These are phyloP conservation scores for Chaetomium fimeti DNA, from an alignment of 495 filamentous ascomycete genomes.

Conservation along the genomic window DNA sequence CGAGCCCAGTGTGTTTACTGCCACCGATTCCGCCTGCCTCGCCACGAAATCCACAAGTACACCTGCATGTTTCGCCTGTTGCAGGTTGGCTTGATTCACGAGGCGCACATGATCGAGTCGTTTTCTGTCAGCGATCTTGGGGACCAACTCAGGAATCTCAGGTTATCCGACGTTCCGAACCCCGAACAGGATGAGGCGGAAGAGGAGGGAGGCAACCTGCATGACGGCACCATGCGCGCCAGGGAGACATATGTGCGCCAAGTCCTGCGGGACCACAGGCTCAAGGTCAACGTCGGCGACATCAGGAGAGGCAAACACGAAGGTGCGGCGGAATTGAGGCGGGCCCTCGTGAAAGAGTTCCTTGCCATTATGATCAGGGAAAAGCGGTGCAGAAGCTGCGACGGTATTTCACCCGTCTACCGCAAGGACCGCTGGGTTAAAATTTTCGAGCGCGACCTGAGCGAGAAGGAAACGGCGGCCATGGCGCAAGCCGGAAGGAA, in stretches of 20 bases:
- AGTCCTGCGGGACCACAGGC: constrained; percentile 56
- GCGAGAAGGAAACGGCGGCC: constrained; percentile 64
- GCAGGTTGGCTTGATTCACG: constrained; percentile 75
- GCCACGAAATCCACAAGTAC: constrained; percentile 69
- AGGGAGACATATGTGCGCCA: constrained; percentile 69
- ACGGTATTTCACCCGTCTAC: constrained; percentile 70
- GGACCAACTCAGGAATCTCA: constrained; percentile 25
- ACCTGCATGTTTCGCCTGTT: constrained; percentile 83
- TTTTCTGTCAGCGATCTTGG: constrained; percentile 52
- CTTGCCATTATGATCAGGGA: constrained; percentile 61
- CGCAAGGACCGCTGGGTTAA: constrained; percentile 85
- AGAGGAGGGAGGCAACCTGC: constrained; percentile 32
- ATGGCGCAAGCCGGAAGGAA: constrained; percentile 71
- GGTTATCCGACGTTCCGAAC: constrained; percentile 28
- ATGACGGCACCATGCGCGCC: constrained; percentile 56
- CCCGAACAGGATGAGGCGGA: constrained; percentile 32
- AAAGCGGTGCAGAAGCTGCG: constrained; percentile 71
- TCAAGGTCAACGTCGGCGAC: constrained; percentile 49
- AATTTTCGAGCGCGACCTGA: constrained; percentile 83
- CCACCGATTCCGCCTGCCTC: constrained; percentile 72
- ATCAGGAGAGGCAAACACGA: constrained; percentile 72
- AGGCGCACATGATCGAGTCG: constrained; percentile 64
- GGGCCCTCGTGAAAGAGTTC: constrained; percentile 75
- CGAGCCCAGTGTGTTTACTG: constrained; percentile 88
- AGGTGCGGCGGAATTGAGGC: constrained; percentile 70